A percentile compares a stretch with the other conserved stretches of the same genome.
Evolutionary conservation across 768 basidiomycete genomes (phyloP).

Genomic region (Goffeauzyma gilvescens): DNA sequence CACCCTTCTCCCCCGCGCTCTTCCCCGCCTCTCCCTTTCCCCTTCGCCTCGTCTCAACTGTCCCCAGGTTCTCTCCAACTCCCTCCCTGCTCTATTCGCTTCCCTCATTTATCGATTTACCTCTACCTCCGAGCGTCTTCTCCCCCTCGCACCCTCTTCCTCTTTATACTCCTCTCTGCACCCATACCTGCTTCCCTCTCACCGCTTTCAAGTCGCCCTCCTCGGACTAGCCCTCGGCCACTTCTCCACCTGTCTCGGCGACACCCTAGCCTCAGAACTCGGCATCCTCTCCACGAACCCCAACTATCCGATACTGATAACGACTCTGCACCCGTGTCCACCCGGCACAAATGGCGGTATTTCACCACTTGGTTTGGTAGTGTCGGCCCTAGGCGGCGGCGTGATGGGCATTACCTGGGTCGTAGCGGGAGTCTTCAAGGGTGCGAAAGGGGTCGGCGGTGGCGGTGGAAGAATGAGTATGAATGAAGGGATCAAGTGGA

Average conservation of each 20-base stretch:
- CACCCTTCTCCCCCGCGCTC: too few relatives aligned
- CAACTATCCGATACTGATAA: slow-evolving; percentile 57
- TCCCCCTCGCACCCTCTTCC: too few relatives aligned
- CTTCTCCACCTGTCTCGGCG: slow-evolving; percentile 70
- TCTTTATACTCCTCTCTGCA: too few relatives aligned
- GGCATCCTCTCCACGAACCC: slow-evolving; percentile 56
- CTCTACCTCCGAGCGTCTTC: too few relatives aligned
- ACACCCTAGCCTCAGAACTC: slow-evolving; percentile 80
- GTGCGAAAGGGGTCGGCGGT: slow-evolving; percentile 26
- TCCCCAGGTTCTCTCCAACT: slow-evolving; percentile 1
- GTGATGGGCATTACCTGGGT: slow-evolving; percentile 50
- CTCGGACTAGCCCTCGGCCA: too few relatives aligned
- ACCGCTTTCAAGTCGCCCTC: too few relatives aligned
- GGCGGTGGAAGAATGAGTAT: slow-evolving; percentile 40
- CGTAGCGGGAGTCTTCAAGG: slow-evolving; percentile 36
- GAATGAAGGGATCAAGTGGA: too few relatives aligned
- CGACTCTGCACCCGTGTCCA: slow-evolving; percentile 54
- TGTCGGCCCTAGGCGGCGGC: slow-evolving; percentile 53
- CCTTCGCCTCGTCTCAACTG: too few relatives aligned
- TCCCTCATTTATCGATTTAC: neutral
- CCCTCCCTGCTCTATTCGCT: neutral
- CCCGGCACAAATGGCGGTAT: slow-evolving; percentile 82
- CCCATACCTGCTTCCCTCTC: too few relatives aligned
- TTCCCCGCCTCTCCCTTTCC: too few relatives aligned
- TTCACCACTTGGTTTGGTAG: slow-evolving; percentile 51